Percentiles rank a stretch among this genome's conserved stretches.
Evolutionary conservation across 352 stramenopile species (phyloP).

Genomic region (Pythium vanterpoolii): DNA sequence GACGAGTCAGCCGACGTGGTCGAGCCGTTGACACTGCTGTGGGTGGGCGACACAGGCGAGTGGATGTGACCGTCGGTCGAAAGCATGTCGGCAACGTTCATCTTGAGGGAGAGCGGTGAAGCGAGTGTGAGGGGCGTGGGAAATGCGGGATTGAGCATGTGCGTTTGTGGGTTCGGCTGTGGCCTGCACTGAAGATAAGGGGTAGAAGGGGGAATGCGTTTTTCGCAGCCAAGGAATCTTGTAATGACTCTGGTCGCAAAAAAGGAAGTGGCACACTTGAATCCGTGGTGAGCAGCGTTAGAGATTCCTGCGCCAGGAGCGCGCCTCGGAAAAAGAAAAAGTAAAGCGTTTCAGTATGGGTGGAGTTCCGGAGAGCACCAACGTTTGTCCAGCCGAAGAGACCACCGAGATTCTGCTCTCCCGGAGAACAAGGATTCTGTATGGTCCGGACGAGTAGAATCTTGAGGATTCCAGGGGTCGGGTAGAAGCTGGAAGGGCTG

Average conservation of each 20-base stretch:
- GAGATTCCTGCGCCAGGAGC: conserved; percentile 21
- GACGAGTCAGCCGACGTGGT: conserved; percentile 29
- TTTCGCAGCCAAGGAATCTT: conserved; percentile 14
- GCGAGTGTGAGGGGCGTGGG: conserved; percentile 5
- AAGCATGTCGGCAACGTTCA: conserved; percentile 30
- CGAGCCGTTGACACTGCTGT: conserved; percentile 30
- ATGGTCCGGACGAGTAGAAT: conserved; percentile 1
- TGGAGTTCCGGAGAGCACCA: background rate
- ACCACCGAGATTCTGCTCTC: conserved; percentile 14
- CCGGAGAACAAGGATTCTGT: conserved; percentile 1
- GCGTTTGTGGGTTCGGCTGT: background rate
- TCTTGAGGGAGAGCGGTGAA: background rate
- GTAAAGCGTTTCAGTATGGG: conserved; percentile 35
- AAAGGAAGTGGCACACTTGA: conserved; percentile 16
- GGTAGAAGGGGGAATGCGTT: background rate
- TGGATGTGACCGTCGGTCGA: conserved; percentile 1
- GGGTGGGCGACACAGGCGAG: conserved; percentile 29
- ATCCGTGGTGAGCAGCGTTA: conserved; percentile 8
- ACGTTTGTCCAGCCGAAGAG: background rate
- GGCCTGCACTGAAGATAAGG: background rate
- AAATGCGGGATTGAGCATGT: conserved; percentile 24
- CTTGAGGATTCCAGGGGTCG: conserved; percentile 19
- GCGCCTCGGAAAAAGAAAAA: conserved; percentile 32
- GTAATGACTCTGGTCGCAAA: conserved; percentile 3
- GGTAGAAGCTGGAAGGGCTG: background rate